Evolutionary conservation across 1,139 yeast genomes (phyloP), one percentile per base, ranked within the genome.

Genomic region (Spencermartinsiella ligniputridi): DNA sequence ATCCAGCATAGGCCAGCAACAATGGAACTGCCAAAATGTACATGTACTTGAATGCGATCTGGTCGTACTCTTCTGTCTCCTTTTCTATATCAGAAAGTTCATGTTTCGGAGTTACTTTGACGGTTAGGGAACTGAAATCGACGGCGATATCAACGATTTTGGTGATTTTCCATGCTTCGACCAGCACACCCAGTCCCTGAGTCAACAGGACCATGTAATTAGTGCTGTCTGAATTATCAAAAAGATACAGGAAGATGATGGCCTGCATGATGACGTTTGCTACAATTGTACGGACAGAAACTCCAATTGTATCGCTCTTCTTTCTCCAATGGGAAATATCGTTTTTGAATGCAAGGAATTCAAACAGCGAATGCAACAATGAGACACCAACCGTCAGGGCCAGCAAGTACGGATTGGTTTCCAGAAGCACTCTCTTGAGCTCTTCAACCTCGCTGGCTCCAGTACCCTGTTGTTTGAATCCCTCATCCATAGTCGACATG

Each of bases 101-200:
- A 41, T 62, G 61, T 52, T 68, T 68, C 49, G 68, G 70, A 11
- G 57, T 53, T 35, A 68, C 45, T 19, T 45, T 47, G 27, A 67
- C 27, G 39, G 47, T 27, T 11, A 44, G 43, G 40, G 51, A 49
- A 27, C 44, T 40, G 39, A 39, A 27, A 19, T 39, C 40, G 25
- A 66, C 25, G 20, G 53, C 55, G 45, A 67, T 49, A 39, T 67
- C 63, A 3, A 66, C 60, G 11, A 66, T 61, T 24, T 68, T 68
- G 22, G 70, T 67, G 45, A 68, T 64, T 52, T 68, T 68, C 72
- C 72, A 68, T 2, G 71, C 71, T 45, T 68, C 72, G 6, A 68
- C 66, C 15, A 63, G 41, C 32, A 68, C 68, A 16, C 72, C 71
- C 43, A 65, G 45, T 2, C 71, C 71, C 46, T 68, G 72, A 1